phyloP scores from a whole-genome alignment of 768 basidiomycete species.

The Paxillus rubicundulus region DNA sequence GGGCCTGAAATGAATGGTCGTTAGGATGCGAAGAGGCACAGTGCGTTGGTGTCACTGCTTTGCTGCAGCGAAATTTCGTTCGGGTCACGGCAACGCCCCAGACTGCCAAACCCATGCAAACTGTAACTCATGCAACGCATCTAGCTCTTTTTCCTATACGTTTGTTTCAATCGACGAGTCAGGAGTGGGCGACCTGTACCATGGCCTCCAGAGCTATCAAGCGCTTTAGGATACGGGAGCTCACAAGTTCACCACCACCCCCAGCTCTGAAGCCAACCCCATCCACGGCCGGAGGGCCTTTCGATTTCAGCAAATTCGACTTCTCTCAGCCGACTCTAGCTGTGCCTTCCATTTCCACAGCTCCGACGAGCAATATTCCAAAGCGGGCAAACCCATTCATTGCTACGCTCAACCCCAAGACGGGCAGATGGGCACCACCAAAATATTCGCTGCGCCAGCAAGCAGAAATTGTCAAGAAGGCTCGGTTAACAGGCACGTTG shows the following conservation, averaged over 20 bases:
- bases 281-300: constrained; percentile 1
- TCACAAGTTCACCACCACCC: constrained; percentile 14
- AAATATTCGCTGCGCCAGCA: constrained; percentile 74
- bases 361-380: constrained; percentile 11
- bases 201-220: constrained; percentile 27
- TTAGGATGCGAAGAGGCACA: no score
- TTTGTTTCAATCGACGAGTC: no score
- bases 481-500: constrained; percentile 49
- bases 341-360: background rate
- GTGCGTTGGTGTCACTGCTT: no score
- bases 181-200: background rate
- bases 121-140: no score
- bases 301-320: constrained; percentile 21
- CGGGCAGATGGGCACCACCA: constrained; percentile 66
- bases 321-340: constrained; percentile 12
- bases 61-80: no score
- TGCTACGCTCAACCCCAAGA: constrained; percentile 54
- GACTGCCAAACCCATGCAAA: no score
- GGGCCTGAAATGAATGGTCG: no score
- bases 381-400: constrained; percentile 64
- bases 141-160: no score
- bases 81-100: no score
- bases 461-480: constrained; percentile 74
- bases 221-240: constrained; percentile 25
- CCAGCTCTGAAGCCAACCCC: constrained; percentile 26